These are phyloP conservation scores for Backusella morwellensis DNA, from an alignment of 192 early-diverging fungal species.

Conservation along the genomic window DNA sequence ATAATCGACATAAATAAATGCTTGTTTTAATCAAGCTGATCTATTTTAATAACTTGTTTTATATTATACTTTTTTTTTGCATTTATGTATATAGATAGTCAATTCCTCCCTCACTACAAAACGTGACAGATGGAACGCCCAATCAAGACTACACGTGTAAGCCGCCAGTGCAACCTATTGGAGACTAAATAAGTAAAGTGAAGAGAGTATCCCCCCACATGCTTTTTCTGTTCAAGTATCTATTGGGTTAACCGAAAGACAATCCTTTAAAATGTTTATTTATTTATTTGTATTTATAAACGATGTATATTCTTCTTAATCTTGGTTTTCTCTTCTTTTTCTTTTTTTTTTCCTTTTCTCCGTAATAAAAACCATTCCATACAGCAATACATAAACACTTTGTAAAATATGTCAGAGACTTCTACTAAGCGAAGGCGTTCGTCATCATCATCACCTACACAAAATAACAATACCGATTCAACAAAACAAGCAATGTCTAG, in stretches of 20 bases:
- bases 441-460: neutral
- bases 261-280: neutral
- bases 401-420: neutral
- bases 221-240: neutral
- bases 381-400: neutral
- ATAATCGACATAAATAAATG: neutral
- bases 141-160: constrained; percentile 16
- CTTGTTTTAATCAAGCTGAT: neutral
- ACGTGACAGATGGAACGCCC: constrained; percentile 13
- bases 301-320: neutral
- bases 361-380: neutral
- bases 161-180: neutral
- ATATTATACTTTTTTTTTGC: neutral
- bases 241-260: neutral
- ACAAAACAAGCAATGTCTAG: neutral
- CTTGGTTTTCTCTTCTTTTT: neutral
- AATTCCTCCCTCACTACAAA: neutral
- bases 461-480: neutral
- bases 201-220: neutral
- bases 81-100: neutral
- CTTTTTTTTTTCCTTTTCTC: neutral
- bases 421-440: constrained; percentile 6
- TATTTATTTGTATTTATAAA: neutral
- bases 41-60: neutral
- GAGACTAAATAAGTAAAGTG: neutral